Conservation (phyloP, 2,329 filamentous ascomycete genomes). For the Penicillium griseofulvum region DNA sequence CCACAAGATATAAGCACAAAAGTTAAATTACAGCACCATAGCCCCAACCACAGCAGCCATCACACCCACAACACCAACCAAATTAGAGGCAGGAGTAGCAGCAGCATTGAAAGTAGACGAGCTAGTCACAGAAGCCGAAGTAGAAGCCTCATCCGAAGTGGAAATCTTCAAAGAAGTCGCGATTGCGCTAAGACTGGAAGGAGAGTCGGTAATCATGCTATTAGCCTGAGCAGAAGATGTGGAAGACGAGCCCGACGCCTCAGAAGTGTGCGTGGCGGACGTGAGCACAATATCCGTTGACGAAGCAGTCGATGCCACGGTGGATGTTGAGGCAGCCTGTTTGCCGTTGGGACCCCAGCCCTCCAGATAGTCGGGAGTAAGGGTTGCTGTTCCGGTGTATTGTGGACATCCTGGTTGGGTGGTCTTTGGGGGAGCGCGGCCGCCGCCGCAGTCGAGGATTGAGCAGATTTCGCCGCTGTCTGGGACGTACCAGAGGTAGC, state of each 20-base stretch:
- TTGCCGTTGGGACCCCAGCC: constrained; percentile 24
- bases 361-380: constrained; percentile 23
- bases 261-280: not conserved
- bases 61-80: constrained; percentile 12
- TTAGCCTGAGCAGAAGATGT: not conserved
- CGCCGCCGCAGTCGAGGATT: constrained; percentile 65
- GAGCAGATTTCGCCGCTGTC: constrained; percentile 64
- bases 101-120: constrained; percentile 14
- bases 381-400: constrained; percentile 26
- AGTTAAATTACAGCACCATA: constrained; percentile 13
- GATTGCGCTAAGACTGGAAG: not conserved
- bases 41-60: constrained; percentile 13
- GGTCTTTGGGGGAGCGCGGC: constrained; percentile 62
- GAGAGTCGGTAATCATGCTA: constrained; percentile 11
- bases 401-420: constrained; percentile 58
- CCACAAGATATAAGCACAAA: not conserved
- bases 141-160: constrained; percentile 6
- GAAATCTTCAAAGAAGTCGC: constrained; percentile 9
- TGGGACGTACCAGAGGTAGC: constrained; percentile 57
- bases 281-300: not conserved
- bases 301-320: constrained; percentile 11
- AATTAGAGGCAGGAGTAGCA: constrained; percentile 3
- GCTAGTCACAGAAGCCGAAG: constrained; percentile 7
- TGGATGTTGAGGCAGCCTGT: constrained; percentile 15
- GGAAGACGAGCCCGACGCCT: not conserved